Conservation (phyloP, 352 stramenopile genomes). For the Thalassiosira mediterranea region DNA sequence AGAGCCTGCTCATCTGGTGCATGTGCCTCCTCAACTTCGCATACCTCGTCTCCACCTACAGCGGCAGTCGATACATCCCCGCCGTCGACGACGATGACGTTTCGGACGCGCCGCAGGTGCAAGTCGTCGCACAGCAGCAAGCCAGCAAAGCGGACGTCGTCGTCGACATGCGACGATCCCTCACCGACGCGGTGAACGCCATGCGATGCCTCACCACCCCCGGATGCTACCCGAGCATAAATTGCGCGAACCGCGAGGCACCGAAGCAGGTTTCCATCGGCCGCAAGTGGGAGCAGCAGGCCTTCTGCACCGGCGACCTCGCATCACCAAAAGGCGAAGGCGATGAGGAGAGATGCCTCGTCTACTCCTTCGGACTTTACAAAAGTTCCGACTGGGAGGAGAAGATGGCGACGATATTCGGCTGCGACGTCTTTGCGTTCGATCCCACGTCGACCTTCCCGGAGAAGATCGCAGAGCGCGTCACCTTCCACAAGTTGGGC, state of each 20-base stretch:
- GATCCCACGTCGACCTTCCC: constrained; percentile 33
- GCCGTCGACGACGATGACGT: too few relatives aligned
- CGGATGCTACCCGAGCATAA: constrained; percentile 27
- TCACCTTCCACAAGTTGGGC: constrained; percentile 32
- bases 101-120: too few relatives aligned
- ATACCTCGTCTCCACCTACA: too few relatives aligned
- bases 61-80: too few relatives aligned
- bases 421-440: constrained; percentile 43
- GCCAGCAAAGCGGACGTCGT: too few relatives aligned
- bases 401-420: constrained; percentile 25
- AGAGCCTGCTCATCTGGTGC: too few relatives aligned
- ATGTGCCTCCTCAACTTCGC: too few relatives aligned
- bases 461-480: constrained; percentile 1
- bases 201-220: constrained; percentile 33
- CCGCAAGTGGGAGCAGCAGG: constrained; percentile 18
- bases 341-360: constrained; percentile 11
- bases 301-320: constrained; percentile 27
- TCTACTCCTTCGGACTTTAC: constrained; percentile 43
- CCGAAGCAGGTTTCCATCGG: constrained; percentile 11
- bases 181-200: constrained; percentile 16
- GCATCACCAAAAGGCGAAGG: not conserved
- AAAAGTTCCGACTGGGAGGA: constrained; percentile 30
- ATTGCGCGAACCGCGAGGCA: not conserved
- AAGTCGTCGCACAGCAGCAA: too few relatives aligned
- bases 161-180: too few relatives aligned